phyloP scores from a whole-genome alignment of 1,284 basidiomycete species.

The Sutorius eximius region DNA sequence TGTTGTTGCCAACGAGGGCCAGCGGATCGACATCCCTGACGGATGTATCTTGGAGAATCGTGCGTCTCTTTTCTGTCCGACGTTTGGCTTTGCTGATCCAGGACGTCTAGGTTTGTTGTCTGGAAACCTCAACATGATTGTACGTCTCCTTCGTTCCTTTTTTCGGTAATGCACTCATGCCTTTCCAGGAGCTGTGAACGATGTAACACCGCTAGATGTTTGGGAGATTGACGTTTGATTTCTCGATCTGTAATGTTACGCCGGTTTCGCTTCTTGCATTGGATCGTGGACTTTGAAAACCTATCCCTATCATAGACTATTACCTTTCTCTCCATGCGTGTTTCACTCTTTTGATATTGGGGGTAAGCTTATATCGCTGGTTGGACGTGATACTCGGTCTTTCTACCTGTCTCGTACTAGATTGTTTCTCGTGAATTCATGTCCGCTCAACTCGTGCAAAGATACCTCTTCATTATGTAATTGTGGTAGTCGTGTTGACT shows the following conservation, averaged over 20 bases:
- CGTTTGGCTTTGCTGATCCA: slow-evolving; percentile 7
- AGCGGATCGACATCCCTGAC: slow-evolving; percentile 94
- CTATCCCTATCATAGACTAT: slow-evolving; percentile 20
- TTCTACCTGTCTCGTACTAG: not conserved
- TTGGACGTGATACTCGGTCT: not conserved
- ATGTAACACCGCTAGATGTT: not conserved
- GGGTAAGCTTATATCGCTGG: not conserved
- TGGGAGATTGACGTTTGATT: slow-evolving; percentile 7
- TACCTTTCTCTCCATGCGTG: not conserved
- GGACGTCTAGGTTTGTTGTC: slow-evolving; percentile 51
- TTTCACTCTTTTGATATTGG: slow-evolving; percentile 4
- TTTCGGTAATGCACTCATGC: not conserved
- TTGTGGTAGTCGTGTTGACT: not conserved
- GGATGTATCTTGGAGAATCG: slow-evolving; percentile 94
- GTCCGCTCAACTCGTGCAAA: too few relatives aligned
- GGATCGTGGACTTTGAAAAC: slow-evolving; percentile 17
- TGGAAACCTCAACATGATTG: slow-evolving; percentile 70
- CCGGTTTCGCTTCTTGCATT: slow-evolving; percentile 12
- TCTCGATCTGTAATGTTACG: not conserved
- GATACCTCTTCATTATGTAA: slow-evolving; percentile 11
- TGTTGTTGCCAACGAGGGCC: slow-evolving; percentile 89
- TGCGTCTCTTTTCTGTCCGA: slow-evolving; percentile 33
- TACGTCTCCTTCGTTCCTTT: slow-evolving; percentile 35
- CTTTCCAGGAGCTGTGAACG: slow-evolving; percentile 32
- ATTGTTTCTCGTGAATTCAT: too few relatives aligned